Evolutionary conservation across 179 eudicot species (phyloP), one percentile per base, ranked within the genome.

Genomic region (Dionaea muscipula): DNA sequence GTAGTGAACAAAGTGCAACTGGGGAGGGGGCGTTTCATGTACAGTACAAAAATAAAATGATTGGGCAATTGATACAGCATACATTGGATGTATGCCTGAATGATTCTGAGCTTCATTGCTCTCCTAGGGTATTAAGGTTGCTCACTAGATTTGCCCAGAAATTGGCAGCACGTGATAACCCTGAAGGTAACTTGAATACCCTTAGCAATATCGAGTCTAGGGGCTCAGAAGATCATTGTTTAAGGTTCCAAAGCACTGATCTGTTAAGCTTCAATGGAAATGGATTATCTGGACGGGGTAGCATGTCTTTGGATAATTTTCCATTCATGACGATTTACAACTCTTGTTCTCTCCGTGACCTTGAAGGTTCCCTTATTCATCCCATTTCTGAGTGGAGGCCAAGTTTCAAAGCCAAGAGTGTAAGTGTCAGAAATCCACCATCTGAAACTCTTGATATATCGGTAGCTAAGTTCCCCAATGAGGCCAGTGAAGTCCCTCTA

Each of bases 91-190:
- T 76, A 31, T 62, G 65, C 47, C 46, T 86, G 51, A 75, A 59
- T 57, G 74, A 79, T 56, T 60, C 57, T 55, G 85, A 93, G 49
- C 56, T 85, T 72, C 96, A 85, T 67, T 85, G 83, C 76, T 78
- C 85, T 64, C 99, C 95, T 16, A 46, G 64, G 59, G 53, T 88
- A 47, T 64, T 85, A 56, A 63, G 74, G 43, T 55, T 74, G 60
- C 62, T 93, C 68, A 53, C 65, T 49, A 72, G 68, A 16, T 83
- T 88, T 68, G 68, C 67, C 48, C 72, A 78, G 48, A 76, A 72
- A 63, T 55, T 91, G 62, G 53, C 47, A 41, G 53, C 54, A 51
- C 61, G 61, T 37, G 58, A 52, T 63, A 25, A 50, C 7, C 28
- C 58, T 65, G 65, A 53, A 47, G 53, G 15, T 47, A 49, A 62